Evolutionary conservation across 305 asterid species (phyloP), one percentile per base, ranked within the genome.

Genomic region (Fraxinus albicans): DNA sequence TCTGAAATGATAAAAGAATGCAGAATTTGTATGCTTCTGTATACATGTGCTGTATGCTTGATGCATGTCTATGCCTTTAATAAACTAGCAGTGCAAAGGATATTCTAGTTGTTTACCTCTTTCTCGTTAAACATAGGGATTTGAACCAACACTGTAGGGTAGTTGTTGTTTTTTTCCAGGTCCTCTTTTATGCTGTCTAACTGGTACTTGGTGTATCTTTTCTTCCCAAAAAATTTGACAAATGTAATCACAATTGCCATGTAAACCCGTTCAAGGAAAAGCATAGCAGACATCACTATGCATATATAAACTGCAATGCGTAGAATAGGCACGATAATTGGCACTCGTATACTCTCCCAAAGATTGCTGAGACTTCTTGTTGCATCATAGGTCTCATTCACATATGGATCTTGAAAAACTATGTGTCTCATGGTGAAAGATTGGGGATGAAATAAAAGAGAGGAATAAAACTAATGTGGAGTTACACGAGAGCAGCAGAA

Each of bases 51-150:
- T 9, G 77, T 44, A 79, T 47, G 82, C 74, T 47, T 19, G 81
- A 83, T 83, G 77, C 78, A 81, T 83, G 75, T 77, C 35, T 60
- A 73, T 33, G 17, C 80, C 74, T 79, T 44, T 42, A 86, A 65
- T 58, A 69, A 80, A 73, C 36, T 53, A 38, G 35, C 27, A 31
- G 72, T 6, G 73, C 67, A 34, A n/a, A 10, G 65, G 21, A 40
- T 23, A 79, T 42, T 58, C 34, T 31, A 63, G 81, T 1, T 27
- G n/a, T 83, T 25, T 80, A 94, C 98, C 98, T 94, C 97, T 84
- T 89, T 91, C 76, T 94, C 97, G 34, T 94, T 94, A 74, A 87
- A 94, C 97, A 94, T 94, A 13, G 97, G 98, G 83, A 94, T 91
- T 83, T 94, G 98, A 77, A 93, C 94, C 87, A 94, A 82, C 92